Conservation (phyloP, 2,329 filamentous ascomycete species). For the Cordyceps pruinosa region DNA sequence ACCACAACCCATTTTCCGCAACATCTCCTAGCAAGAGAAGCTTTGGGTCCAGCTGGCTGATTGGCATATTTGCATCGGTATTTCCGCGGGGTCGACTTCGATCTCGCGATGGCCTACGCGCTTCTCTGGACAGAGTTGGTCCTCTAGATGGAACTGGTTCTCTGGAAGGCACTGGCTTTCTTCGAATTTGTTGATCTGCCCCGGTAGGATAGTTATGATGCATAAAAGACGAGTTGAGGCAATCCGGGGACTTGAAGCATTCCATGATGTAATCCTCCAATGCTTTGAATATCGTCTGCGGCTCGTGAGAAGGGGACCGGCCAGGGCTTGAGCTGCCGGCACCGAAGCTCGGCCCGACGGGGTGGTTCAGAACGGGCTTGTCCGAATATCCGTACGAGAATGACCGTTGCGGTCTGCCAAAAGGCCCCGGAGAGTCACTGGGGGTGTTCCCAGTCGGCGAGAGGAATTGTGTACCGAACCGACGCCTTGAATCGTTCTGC, state of each 20-base stretch:
- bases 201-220: conserved; percentile 11
- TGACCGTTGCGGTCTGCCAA: conserved; percentile 23
- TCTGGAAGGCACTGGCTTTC: conserved; percentile 22
- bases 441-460: neutral
- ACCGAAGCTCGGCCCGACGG: neutral
- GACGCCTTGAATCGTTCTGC: neutral
- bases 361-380: conserved; percentile 21
- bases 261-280: conserved; percentile 70
- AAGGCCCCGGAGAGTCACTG: neutral
- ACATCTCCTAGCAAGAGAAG: conserved; percentile 66
- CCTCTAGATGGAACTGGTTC: conserved; percentile 31
- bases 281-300: conserved; percentile 61
- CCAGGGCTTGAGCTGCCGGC: conserved; percentile 13
- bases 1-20: conserved; percentile 77
- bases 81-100: conserved; percentile 13
- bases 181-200: conserved; percentile 16
- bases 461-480: conserved; percentile 6
- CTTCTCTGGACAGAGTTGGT: conserved; percentile 24
- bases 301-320: conserved; percentile 24
- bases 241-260: conserved; percentile 62
- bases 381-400: conserved; percentile 42
- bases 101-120: conserved; percentile 27
- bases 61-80: conserved; percentile 21
- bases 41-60: conserved; percentile 63
- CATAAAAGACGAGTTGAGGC: conserved; percentile 71